A percentile compares a stretch with the other conserved stretches of the same genome.
Evolutionary conservation across 805 yeast genomes (phyloP).

Genomic region (Lipomyces oligophaga): DNA sequence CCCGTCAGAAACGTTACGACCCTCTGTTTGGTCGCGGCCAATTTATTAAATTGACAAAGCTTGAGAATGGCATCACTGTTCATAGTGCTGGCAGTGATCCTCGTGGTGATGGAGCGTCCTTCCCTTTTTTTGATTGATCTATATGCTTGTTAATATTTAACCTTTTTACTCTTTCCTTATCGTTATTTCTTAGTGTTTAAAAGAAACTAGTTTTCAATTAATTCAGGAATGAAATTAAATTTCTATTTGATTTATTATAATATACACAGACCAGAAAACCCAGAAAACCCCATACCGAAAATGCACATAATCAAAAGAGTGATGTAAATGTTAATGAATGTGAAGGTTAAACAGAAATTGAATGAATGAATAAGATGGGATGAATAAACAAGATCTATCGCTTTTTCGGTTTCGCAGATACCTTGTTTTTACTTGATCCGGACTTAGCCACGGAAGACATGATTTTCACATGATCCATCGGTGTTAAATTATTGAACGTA

Average conservation of each 20-base stretch:
- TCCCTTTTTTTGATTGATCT: conserved; percentile 21
- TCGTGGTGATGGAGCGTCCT: conserved; percentile 82
- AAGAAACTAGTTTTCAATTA: neutral
- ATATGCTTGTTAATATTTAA: too few relatives aligned
- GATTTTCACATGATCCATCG: conserved; percentile 16
- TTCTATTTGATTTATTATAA: neutral
- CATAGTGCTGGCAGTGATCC: conserved; percentile 72
- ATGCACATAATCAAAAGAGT: neutral
- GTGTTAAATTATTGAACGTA: conserved; percentile 12
- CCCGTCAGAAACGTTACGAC: conserved; percentile 33
- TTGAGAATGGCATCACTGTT: conserved; percentile 43
- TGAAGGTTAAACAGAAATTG: neutral
- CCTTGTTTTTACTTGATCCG: conserved; percentile 13
- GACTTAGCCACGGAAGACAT: conserved; percentile 19
- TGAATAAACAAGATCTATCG: too few relatives aligned
- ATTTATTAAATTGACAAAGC: conserved; percentile 47
- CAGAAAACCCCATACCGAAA: neutral
- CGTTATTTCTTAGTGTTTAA: neutral
- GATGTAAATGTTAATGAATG: neutral
- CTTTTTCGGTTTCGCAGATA: too few relatives aligned
- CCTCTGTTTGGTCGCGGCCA: conserved; percentile 54
- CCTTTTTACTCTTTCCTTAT: too few relatives aligned
- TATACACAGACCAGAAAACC: too few relatives aligned
- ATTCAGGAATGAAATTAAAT: neutral
- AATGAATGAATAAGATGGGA: too few relatives aligned